Conservation (phyloP, 345 rosid species). For the Aurinia saxatilis region DNA sequence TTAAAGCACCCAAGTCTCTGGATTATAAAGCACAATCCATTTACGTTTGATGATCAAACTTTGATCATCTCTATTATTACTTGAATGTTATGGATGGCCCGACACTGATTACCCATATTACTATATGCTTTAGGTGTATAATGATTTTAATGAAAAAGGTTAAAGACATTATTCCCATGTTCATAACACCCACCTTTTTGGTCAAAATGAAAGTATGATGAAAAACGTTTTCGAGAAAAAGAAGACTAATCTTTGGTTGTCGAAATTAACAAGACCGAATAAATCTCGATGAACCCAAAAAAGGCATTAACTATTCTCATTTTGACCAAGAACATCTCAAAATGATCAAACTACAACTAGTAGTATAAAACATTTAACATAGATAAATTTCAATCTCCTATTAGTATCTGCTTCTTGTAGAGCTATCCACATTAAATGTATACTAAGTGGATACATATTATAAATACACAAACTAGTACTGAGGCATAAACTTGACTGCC, state of each 20-base stretch:
- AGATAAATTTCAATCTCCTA: too few relatives aligned
- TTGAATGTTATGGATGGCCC: constrained; percentile 1
- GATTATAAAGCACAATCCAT: neutral
- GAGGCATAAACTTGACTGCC: constrained; percentile 12
- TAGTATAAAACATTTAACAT: neutral
- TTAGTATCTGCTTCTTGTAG: constrained; percentile 1
- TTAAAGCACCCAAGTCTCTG: neutral
- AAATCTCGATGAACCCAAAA: constrained; percentile 10
- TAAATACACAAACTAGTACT: neutral
- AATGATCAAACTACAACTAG: neutral
- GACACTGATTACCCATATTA: neutral
- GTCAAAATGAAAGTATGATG: constrained; percentile 14
- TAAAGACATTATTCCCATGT: neutral
- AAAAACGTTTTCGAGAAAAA: constrained; percentile 11
- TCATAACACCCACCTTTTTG: constrained; percentile 1
- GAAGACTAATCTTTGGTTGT: too few relatives aligned
- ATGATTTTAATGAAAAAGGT: neutral
- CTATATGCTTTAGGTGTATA: neutral
- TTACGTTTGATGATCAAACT: neutral
- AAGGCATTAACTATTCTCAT: constrained; percentile 3
- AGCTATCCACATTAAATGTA: neutral
- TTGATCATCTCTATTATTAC: neutral
- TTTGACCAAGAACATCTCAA: constrained; percentile 13
- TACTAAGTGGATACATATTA: neutral
- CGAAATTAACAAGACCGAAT: neutral